Percentiles rank a stretch among this genome's conserved stretches.
phyloP scores from a whole-genome alignment of 805 yeast species.

The Cyberlindnera euphorbiiphila region DNA sequence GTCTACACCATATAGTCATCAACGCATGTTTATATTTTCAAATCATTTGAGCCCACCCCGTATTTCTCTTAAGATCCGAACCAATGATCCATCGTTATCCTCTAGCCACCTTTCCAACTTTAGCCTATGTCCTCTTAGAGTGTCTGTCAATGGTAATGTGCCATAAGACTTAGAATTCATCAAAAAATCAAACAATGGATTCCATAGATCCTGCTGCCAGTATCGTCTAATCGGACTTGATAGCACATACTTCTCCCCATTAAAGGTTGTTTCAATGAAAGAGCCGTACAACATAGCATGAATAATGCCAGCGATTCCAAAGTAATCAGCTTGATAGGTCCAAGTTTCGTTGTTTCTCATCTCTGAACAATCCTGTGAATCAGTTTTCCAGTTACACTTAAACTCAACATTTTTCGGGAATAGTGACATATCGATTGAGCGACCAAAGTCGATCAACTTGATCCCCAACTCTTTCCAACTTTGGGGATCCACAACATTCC shows the following conservation, averaged over 20 bases:
- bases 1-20: too few relatives aligned
- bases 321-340: slow-evolving; percentile 80
- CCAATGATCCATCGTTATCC: slow-evolving; percentile 22
- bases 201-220: slow-evolving; percentile 76
- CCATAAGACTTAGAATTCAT: slow-evolving; percentile 50
- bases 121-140: slow-evolving; percentile 32
- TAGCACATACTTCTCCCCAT: slow-evolving; percentile 34
- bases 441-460: slow-evolving; percentile 74
- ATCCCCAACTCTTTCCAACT: slow-evolving; percentile 45
- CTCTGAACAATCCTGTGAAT: slow-evolving; percentile 70
- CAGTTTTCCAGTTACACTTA: slow-evolving; percentile 54
- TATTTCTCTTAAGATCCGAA: slow-evolving; percentile 32
- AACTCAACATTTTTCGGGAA: slow-evolving; percentile 51
- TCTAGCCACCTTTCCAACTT: slow-evolving; percentile 42
- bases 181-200: slow-evolving; percentile 54
- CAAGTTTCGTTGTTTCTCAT: slow-evolving; percentile 59
- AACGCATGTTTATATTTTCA: too few relatives aligned
- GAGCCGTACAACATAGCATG: slow-evolving; percentile 73
- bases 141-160: slow-evolving; percentile 39
- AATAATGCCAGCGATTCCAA: slow-evolving; percentile 71
- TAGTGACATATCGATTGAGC: slow-evolving; percentile 66
- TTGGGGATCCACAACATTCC: slow-evolving; percentile 16
- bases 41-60: slow-evolving; percentile 31
- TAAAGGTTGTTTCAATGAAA: slow-evolving; percentile 44
- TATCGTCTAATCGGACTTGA: slow-evolving; percentile 56